Base-by-base conservation (phyloP, 1,284 basidiomycete genomes). In the Ceratobasidium sp. region DNA sequence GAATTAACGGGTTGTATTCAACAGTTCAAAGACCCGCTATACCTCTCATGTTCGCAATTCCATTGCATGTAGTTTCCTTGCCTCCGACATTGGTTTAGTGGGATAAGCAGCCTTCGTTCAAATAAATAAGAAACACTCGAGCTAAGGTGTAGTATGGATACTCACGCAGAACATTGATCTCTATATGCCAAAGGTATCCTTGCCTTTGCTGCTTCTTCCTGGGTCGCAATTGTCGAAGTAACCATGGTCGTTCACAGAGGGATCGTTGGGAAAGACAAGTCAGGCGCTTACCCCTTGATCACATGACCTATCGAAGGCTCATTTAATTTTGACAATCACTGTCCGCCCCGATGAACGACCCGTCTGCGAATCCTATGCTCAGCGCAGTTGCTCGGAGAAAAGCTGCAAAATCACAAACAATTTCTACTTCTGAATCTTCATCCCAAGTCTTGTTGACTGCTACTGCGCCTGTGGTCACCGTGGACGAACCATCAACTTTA, bases 141-240 rank as follows among this genome's bases (percentile, higher is more conserved):
- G 41, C 63, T 6, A 36, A n/a, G 56, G 33, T 36, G 24, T 41
- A 73, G 59, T 27, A 17, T 22, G 36, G 75, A 57, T 76, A 89
- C 93, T 81, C 82, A 97, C 96, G 95, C 90, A 79, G 95, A 97
- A 84, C 96, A 98, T 79, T 92, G 89, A 84, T 98, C 96, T 80
- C 96, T 87, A 91, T 93, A 98, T 14, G 88, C 92, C 9, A 97
- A 78, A 8, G 96, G 96, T 29, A 97, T 87, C 76, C 86, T 87
- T 76, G 92, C 87, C 7, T 88, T 87, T 83, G 94, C 93, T 82
- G 95, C 87, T 83, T 97, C 93, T 76, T 89, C 86, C 81, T 95
- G 92, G 45, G 95, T 94, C 65, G 96, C 95, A 71, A 91, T 93
- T 51, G 89, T 90, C 75, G 91, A 86, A 66, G 90, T 87, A 73